phyloP scores from a whole-genome alignment of 208 protist genomes.

The Acanthamoeba quina region DNA sequence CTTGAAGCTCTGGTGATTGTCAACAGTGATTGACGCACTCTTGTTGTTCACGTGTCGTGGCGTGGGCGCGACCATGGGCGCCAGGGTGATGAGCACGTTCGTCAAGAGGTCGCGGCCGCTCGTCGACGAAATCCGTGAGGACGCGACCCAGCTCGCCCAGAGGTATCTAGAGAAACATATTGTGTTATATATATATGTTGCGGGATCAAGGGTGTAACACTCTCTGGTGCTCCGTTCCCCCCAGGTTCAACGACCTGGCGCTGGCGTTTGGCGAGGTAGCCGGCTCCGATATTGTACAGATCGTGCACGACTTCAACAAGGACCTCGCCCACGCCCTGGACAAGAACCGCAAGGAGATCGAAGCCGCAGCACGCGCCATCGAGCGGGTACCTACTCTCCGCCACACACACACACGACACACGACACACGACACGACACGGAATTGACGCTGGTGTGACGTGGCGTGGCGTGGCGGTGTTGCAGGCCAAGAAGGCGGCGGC shows the following conservation, averaged over 20 bases:
- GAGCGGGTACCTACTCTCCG: not conserved
- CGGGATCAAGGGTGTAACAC: too few species aligned
- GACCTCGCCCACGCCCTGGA: constrained; percentile 6
- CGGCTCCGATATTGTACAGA: constrained; percentile 33
- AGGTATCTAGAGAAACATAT: too few species aligned
- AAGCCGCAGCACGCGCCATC: not conserved
- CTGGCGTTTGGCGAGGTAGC: not conserved
- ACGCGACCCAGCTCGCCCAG: not conserved
- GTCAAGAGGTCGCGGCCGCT: not conserved
- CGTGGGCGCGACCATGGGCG: too few species aligned
- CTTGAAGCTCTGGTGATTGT: too few species aligned
- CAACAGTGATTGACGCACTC: too few species aligned
- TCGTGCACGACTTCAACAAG: constrained; percentile 54
- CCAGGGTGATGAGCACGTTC: constrained; percentile 5
- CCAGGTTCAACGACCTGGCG: constrained; percentile 27
- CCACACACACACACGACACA: too few species aligned
- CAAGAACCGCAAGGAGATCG: constrained; percentile 37
- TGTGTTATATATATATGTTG: too few species aligned
- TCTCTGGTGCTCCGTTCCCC: too few species aligned
- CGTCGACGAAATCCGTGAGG: constrained; percentile 4
- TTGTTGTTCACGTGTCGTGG: too few species aligned
- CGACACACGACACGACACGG: too few species aligned
- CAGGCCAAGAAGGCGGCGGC: constrained; percentile 12
- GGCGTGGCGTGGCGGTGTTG: not conserved
- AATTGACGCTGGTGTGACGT: too few species aligned